Evolutionary conservation across 352 stramenopile genomes (phyloP), one percentile per base, ranked within the genome.

Genomic region (Pythium phragmitis): DNA sequence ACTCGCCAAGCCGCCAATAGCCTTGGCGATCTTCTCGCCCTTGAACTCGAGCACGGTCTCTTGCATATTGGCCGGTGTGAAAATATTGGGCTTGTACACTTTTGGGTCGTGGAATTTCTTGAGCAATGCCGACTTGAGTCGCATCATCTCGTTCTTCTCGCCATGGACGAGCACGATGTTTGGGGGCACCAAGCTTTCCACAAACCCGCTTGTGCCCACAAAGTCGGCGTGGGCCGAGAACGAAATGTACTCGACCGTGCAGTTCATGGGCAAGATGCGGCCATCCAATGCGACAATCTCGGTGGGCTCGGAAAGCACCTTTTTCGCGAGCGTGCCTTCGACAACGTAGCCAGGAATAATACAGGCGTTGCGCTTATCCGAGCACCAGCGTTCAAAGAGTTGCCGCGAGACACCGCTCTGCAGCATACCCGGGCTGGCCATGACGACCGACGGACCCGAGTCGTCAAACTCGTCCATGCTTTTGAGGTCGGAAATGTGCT

Each of bases 331-430:
- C 4, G 97, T 99, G 49, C 98, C 97, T 73, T 99, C 97, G 0
- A 99, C 96, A 28, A 98, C 96, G 73, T 99, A 99, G 39, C 98
- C 98, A 26, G 98, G 96, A 73, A 99, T 98, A 49, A 99, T 85
- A 49, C 98, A 98, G 13, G 96, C 97, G 73, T 99, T 99, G 54
- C 96, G 97, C 34, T 98, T 97, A 76, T 99, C 96, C 13, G 86
- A 88, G 59, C 96, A 98, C 97, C 97, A 99, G 26, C 92, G 82
- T 75, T 99, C 97, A 74, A 99, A 99, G 0, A 99, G 80, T 69
- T 98, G 88, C 17, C 98, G 89, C 12, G 90, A 98, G 1, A 99
- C 96, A 64, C 98, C 98, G 60, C 86, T 98, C 70, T 99, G 97
- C 17, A 99, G 79, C 96, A 99, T 99, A 71, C 97, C 97, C 2